Base-by-base conservation (phyloP, 2,329 filamentous ascomycete species). In the Apiospora marii region DNA sequence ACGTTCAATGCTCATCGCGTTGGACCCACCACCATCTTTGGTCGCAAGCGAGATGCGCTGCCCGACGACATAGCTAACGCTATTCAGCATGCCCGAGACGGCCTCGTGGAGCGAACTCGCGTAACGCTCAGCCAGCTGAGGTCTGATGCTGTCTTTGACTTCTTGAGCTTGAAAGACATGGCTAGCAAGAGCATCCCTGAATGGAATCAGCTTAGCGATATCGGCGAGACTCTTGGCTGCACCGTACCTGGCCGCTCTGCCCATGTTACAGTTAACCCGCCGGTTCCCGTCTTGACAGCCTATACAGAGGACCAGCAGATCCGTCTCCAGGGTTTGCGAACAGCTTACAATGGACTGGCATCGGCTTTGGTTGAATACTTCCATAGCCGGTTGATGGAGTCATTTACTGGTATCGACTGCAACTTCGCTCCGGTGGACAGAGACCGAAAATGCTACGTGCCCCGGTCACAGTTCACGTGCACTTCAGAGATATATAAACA, bases 11-110 rank as follows among this genome's bases (percentile, higher is more conserved):
- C 34, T 19, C 7, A n/a, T 12, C 34, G 22, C 19, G 16, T 22
- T 41, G 58, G 19, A 24, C 68, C 49, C 44, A 67, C 34, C 37
- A 82, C 82, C 44, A 73, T 82, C 64, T 88, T 84, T 77, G 86
- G 88, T 49, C 86, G 89, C 43, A 81, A 79, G 13, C 77, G 83
- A n/a, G 85, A 86, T 3, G 77, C 83, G 14, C 76, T 89, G 2
- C 86, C 87, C 13, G 89, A 91, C 71, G 86, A 89, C 70, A 84
- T 89, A 71, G 82, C 84, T 16, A 90, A 91, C 70, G 81, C 87
- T 3, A 85, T 91, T 2, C 87, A 91, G 75, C 89, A 92, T 77
- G 89, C 27, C 4, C 41, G 24, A 3, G 68, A 61, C 71, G 64
- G 74, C 30, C 27, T 75, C 77, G 3, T 73, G 81, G 67, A 76